A percentile compares a stretch with the other conserved stretches of the same genome.
Evolutionary conservation across 2,329 filamentous ascomycete species (phyloP).

Genomic region (Colletotrichum falcatum): DNA sequence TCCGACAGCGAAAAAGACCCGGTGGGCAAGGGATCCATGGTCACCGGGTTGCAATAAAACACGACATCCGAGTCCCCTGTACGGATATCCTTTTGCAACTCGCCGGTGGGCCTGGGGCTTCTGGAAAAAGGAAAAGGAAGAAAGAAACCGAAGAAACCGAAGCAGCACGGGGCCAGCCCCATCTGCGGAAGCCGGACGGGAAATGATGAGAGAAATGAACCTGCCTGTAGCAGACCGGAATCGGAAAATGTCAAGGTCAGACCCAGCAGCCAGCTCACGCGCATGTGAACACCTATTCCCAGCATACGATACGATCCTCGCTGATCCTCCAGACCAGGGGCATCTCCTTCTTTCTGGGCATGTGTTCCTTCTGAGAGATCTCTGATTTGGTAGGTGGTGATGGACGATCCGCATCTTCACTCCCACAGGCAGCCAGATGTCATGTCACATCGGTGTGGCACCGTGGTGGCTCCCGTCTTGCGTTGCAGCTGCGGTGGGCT

Average conservation of each 20-base stretch:
- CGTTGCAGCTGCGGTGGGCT: constrained; percentile 22
- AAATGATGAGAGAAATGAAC: neutral
- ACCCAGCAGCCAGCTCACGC: neutral
- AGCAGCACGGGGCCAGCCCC: neutral
- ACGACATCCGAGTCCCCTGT: constrained; percentile 14
- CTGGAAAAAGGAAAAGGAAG: neutral
- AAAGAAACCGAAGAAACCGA: constrained; percentile 4
- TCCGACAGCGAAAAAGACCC: neutral
- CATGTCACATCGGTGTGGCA: constrained; percentile 3
- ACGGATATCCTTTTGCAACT: constrained; percentile 3
- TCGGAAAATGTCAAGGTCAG: constrained; percentile 1
- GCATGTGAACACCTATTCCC: constrained; percentile 26
- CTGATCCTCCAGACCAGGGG: constrained; percentile 1
- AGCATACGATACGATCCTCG: constrained; percentile 1
- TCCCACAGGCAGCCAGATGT: neutral
- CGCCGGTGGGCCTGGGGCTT: neutral
- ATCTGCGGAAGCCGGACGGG: neutral
- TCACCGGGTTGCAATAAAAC: constrained; percentile 20
- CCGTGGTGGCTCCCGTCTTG: neutral
- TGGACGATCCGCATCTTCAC: constrained; percentile 28
- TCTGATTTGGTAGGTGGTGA: constrained; percentile 26
- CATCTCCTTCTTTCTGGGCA: neutral
- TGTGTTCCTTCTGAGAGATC: constrained; percentile 2
- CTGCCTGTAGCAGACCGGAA: constrained; percentile 13
- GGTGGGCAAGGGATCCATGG: constrained; percentile 30